Evolutionary conservation across 805 yeast genomes (phyloP).

Genomic region (Nakazawaea populi): DNA sequence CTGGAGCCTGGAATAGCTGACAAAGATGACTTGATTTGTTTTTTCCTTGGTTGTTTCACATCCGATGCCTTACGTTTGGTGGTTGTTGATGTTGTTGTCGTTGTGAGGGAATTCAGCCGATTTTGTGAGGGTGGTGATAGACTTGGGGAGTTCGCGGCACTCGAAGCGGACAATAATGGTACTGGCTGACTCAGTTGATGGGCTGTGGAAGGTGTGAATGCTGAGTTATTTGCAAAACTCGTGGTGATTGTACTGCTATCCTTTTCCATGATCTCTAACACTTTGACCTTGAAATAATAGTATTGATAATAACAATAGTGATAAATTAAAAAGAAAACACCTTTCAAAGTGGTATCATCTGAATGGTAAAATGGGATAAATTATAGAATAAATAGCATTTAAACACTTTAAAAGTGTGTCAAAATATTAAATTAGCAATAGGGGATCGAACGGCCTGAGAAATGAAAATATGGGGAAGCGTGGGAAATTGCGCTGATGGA

Average conservation of each 20-base stretch:
- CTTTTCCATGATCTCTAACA: neutral
- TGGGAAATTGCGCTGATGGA: too few species aligned
- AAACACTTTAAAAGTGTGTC: neutral
- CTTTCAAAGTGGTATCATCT: neutral
- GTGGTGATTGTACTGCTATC: neutral
- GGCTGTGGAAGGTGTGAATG: neutral
- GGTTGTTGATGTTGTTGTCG: neutral
- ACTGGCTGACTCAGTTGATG: neutral
- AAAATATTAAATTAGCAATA: neutral
- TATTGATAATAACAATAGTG: neutral
- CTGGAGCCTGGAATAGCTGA: neutral
- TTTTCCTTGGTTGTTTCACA: neutral
- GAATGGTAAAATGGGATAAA: neutral
- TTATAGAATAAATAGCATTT: neutral
- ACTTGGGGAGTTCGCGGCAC: neutral
- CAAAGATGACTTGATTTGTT: conserved; percentile 1
- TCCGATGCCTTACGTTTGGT: neutral
- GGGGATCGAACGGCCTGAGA: neutral
- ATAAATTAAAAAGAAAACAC: neutral
- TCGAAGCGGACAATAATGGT: neutral
- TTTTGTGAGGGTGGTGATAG: neutral
- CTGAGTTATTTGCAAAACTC: neutral
- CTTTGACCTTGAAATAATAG: neutral
- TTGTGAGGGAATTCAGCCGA: neutral
- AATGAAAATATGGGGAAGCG: neutral